A percentile compares a stretch with the other conserved stretches of the same genome.
Evolutionary conservation across 208 protist species (phyloP).

Genomic region (Leishmania tarentolae): DNA sequence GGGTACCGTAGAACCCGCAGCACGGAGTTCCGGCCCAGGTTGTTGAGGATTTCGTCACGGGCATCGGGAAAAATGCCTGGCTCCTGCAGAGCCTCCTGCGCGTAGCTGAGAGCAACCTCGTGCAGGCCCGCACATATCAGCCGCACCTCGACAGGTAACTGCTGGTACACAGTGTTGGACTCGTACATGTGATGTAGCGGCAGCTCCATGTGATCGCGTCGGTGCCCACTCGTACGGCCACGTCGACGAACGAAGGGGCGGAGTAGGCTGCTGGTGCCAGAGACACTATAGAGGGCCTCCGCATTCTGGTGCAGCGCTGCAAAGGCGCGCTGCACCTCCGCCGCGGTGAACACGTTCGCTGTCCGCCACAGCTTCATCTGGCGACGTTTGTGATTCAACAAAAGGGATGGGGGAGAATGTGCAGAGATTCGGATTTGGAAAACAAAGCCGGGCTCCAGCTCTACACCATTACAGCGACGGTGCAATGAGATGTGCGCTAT

Average conservation of each 20-base stretch:
- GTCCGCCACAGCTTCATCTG: constrained; percentile 29
- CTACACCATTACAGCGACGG: neutral
- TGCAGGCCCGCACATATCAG: constrained; percentile 41
- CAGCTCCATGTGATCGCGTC: constrained; percentile 36
- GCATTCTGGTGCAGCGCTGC: constrained; percentile 31
- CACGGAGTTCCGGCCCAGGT: constrained; percentile 52
- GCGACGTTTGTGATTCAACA: neutral
- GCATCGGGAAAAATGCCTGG: constrained; percentile 13
- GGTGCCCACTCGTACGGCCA: constrained; percentile 7
- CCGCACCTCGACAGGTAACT: constrained; percentile 42
- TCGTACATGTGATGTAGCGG: constrained; percentile 26
- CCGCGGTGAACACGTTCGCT: constrained; percentile 27
- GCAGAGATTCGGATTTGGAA: neutral
- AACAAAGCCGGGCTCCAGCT: neutral
- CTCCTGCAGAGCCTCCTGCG: constrained; percentile 24
- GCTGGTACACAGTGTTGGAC: neutral
- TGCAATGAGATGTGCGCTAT: neutral
- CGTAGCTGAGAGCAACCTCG: constrained; percentile 35
- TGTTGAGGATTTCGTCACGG: constrained; percentile 27
- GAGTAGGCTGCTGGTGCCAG: constrained; percentile 3
- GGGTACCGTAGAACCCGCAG: constrained; percentile 71
- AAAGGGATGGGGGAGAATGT: neutral
- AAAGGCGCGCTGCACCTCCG: constrained; percentile 46
- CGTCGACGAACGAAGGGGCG: constrained; percentile 17
- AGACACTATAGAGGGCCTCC: neutral